Evolutionary conservation across 352 stramenopile genomes (phyloP).

Genomic region (Globisporangium barbulae): DNA sequence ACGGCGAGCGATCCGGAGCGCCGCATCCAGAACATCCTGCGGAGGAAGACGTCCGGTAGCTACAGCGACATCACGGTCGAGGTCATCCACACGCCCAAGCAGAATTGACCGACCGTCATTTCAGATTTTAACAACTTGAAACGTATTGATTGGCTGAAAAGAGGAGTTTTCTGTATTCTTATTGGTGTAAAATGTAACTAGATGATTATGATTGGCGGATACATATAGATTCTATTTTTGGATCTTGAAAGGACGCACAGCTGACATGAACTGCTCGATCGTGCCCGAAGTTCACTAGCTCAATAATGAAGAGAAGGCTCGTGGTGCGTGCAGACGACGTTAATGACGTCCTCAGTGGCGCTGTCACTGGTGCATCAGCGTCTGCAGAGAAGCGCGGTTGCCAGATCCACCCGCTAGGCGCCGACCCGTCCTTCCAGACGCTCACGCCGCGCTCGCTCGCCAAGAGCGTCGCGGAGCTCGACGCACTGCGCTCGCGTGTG

Average conservation of each 20-base stretch:
- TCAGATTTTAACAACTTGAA: not conserved
- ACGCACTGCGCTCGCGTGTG: constrained; percentile 43
- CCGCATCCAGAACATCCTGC: constrained; percentile 64
- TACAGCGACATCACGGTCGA: constrained; percentile 78
- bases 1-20: constrained; percentile 62
- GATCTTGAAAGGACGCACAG: not conserved
- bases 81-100: constrained; percentile 66
- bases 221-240: not conserved
- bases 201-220: constrained; percentile 7
- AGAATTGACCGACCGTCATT: constrained; percentile 3
- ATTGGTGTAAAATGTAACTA: constrained; percentile 5
- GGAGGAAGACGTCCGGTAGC: constrained; percentile 68
- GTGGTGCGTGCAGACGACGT: constrained; percentile 15
- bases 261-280: not conserved
- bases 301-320: constrained; percentile 11
- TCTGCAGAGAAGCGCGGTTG: constrained; percentile 9
- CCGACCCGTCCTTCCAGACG: constrained; percentile 36
- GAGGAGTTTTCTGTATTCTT: not conserved
- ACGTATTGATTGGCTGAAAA: not conserved
- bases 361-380: not conserved
- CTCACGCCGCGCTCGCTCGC: constrained; percentile 57
- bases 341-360: constrained; percentile 15
- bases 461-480: constrained; percentile 50
- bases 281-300: not conserved
- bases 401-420: constrained; percentile 51